These are phyloP conservation scores for Alternaria brassicicola DNA, from an alignment of 2,329 filamentous ascomycete species.

Conservation along the genomic window DNA sequence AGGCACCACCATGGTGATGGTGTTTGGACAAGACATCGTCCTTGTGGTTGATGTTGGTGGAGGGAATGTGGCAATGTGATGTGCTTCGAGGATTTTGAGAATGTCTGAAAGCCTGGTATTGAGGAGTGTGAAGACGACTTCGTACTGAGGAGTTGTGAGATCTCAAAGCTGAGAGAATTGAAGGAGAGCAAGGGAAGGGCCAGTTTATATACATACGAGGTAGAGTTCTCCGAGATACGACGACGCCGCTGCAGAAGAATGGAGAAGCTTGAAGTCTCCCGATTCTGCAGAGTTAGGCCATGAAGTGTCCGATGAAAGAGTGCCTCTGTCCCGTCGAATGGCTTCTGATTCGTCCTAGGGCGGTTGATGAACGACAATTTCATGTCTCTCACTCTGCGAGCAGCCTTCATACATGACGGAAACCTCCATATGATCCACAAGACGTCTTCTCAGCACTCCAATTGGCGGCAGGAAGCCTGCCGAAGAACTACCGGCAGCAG, in stretches of 20 bases:
- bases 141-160: background rate
- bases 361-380: background rate
- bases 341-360: background rate
- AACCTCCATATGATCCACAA: background rate
- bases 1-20: slow-evolving; percentile 3
- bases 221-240: background rate
- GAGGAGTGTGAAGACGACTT: background rate
- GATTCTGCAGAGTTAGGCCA: background rate
- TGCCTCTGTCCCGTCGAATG: background rate
- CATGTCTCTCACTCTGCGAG: background rate
- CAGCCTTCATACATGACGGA: background rate
- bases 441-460: background rate
- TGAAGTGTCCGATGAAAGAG: background rate
- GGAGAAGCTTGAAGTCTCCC: background rate
- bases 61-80: background rate
- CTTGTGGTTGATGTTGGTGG: background rate
- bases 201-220: slow-evolving; percentile 5
- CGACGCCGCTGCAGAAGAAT: background rate
- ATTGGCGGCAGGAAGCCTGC: slow-evolving; percentile 1
- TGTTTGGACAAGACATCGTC: slow-evolving; percentile 9
- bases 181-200: background rate
- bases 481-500: background rate
- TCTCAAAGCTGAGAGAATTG: background rate
- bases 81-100: background rate
- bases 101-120: background rate